Evolutionary conservation across 106 monocot genomes (phyloP), one percentile per base, ranked within the genome.

Genomic region (Triglochin maritima): DNA sequence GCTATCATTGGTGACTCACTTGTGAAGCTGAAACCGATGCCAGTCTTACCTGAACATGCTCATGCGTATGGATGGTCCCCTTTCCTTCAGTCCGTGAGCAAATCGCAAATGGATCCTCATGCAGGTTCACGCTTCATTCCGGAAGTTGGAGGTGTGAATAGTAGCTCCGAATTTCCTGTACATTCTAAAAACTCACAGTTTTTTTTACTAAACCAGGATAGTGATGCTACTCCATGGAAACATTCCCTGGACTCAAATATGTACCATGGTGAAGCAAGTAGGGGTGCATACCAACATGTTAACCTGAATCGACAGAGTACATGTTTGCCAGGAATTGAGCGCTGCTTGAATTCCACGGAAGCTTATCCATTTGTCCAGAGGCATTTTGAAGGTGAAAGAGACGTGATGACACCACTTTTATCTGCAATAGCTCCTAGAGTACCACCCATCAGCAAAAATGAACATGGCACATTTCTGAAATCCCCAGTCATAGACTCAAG

Each of bases 21-120:
- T 49, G 73, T 64, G 49, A 69, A 60, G 46, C 13, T 14, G 44
- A 53, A 47, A 44, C 7, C 57, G n/a, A 52, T 56, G 7, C 63
- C 72, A 5, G 15, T 64, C 56, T 42, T 48, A 56, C 49, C 69
- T 59, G 76, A 78, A 42, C 76, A 44, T 10, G 45, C 67, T n/a
- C 76, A 50, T 46, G 44, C 61, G 42, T 74, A 70, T 53, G 69
- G 51, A 62, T 44, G 59, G 64, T 74, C 81, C 46, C 63, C 50
- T 61, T 46, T 65, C 41, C 70, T 7, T 9, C 69, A 68, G 64
- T 62, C 60, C 50, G 45, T 55, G 75, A 69, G 47, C 42, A 60
- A 49, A 6, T 73, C 46, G 74, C 58, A 73, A 56, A 44, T 64
- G 17, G 67, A 72, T 47, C 62, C 72, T 49, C 8, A 9, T 67